Evolutionary conservation across 129 eudicot species (phyloP), one percentile per base, ranked within the genome.

Genomic region (Rutidosis leptorrhynchoides): DNA sequence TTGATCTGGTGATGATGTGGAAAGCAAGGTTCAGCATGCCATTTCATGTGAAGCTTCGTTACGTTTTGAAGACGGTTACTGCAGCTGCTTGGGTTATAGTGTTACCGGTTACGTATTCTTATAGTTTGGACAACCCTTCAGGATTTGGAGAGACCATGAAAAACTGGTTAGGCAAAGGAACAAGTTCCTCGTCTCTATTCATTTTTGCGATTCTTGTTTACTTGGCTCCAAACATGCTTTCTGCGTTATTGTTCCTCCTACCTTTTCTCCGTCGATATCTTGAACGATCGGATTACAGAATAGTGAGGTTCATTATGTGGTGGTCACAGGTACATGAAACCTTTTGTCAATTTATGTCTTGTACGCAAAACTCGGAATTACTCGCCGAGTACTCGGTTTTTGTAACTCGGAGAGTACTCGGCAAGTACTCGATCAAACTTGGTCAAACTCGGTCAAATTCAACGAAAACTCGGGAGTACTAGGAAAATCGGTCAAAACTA

Each of bases 271-370:
- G 95, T 16, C 83, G 92, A 16, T 1, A 35, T 25, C 87, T 93
- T 60, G 99, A 93, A 68, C 86, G 92, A 64, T 93, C 99, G 2
- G 83, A 93, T 68, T 86, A 82, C 77, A 86, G 73, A 71, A 56
- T 93, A 48, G 83, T 83, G 69, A 86, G 94, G 83, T 74, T 93
- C 72, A 76, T 84, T 79, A 93, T 93, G 99, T 93, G 99, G 99
- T 93, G 99, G 99, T 89, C 99, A 9, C 96, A 89, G 95, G 99
- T 93, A 72, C 67, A 27, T 23, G 51, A 56, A 48, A 48, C 48
- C 45, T 32, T 28, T 55, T 33, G 25, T 59, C 55, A 17, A 48
- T 11, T 60, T 14, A 54, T 54, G 16, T 2, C 15, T 54, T 54
- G n/a, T n/a, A n/a, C n/a, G n/a, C n/a, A n/a, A n/a, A n/a, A n/a